A percentile compares a stretch with the other conserved stretches of the same genome.
These are phyloP conservation scores for Halophytophthora polymorphica DNA, from an alignment of 352 stramenopile genomes.

Conservation along the genomic window DNA sequence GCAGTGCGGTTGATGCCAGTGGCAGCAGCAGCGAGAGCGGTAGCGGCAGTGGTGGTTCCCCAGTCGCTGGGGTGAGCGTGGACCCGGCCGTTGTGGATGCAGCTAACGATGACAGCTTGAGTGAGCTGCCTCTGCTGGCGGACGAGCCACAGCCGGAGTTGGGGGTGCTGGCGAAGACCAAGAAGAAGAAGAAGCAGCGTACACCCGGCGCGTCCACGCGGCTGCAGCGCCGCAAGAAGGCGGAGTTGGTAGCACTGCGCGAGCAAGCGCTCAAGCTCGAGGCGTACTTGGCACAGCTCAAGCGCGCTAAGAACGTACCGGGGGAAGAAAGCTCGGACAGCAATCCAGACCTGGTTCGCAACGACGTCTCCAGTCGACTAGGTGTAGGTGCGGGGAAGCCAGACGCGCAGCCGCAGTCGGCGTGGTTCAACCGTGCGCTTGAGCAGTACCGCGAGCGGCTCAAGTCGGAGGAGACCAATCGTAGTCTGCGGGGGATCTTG, in stretches of 20 bases:
- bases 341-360: background rate
- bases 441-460: conserved; percentile 20
- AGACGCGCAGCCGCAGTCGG: background rate
- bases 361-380: background rate
- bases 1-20: background rate
- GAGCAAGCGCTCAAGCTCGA: conserved; percentile 23
- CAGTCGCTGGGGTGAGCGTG: too few species aligned
- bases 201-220: conserved; percentile 15
- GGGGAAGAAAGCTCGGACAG: conserved; percentile 7
- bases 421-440: conserved; percentile 20
- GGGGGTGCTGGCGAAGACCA: background rate
- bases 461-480: conserved; percentile 26
- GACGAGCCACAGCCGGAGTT: conserved; percentile 1
- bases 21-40: conserved; percentile 1
- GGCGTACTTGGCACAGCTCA: conserved; percentile 18
- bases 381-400: background rate
- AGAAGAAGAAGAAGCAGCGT: conserved; percentile 16
- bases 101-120: too few species aligned
- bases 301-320: conserved; percentile 15
- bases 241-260: conserved; percentile 21
- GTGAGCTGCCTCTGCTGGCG: too few species aligned
- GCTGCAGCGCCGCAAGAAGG: conserved; percentile 23
- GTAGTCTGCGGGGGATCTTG: conserved; percentile 22
- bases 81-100: too few species aligned
- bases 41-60: background rate